Conservation (phyloP, 495 filamentous ascomycete species). For the Podospora didyma region DNA sequence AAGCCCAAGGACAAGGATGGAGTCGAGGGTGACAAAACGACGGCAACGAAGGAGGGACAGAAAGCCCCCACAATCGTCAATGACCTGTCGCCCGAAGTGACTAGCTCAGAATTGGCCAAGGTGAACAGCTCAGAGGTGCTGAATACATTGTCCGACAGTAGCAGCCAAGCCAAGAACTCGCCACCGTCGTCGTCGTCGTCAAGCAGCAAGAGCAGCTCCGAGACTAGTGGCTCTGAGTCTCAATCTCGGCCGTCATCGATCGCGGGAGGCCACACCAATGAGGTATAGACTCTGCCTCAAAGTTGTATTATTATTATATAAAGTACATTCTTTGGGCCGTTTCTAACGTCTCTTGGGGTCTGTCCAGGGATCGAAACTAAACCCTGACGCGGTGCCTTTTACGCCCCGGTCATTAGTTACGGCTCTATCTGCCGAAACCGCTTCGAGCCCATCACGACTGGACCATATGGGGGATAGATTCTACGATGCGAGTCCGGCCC, state of each 20-base stretch:
- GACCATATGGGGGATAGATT: constrained; percentile 6
- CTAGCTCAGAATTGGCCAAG: constrained; percentile 33
- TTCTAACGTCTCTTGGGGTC: constrained; percentile 31
- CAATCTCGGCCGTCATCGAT: constrained; percentile 24
- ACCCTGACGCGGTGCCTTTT: constrained; percentile 53
- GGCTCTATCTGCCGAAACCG: neutral
- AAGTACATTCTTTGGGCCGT: constrained; percentile 33
- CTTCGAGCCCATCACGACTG: constrained; percentile 10
- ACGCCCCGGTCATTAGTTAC: constrained; percentile 38
- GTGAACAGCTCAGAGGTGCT: constrained; percentile 20
- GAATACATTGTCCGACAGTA: constrained; percentile 2
- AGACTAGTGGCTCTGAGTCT: neutral
- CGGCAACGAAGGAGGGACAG: too few species aligned
- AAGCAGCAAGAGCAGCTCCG: constrained; percentile 1
- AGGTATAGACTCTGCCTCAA: constrained; percentile 43
- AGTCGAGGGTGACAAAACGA: constrained; percentile 20
- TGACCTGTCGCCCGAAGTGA: constrained; percentile 32
- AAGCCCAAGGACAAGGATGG: constrained; percentile 42
- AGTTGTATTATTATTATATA: constrained; percentile 28
- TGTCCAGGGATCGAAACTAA: constrained; percentile 49
- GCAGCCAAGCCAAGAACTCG: neutral
- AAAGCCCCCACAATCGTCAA: constrained; percentile 35
- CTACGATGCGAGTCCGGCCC: constrained; percentile 3
- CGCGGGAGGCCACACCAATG: constrained; percentile 35
- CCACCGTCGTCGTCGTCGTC: neutral